Conservation (phyloP, 257 asterid genomes). For the Penstemon eatonii region DNA sequence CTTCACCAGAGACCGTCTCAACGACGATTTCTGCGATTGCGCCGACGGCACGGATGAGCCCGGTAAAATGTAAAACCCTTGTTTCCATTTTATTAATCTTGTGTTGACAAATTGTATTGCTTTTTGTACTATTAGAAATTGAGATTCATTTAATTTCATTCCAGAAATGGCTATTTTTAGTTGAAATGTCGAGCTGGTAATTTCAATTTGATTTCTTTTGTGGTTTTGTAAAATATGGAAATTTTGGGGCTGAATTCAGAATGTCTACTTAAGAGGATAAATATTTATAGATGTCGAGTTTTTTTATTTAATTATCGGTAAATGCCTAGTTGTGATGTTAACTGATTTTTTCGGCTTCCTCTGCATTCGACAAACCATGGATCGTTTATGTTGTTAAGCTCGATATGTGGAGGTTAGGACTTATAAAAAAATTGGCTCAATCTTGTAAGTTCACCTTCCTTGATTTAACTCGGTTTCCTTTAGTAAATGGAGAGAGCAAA, state of each 20-base stretch:
- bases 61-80: conserved; percentile 37
- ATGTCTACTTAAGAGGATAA: too few relatives aligned
- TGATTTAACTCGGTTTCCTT: not conserved
- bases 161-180: not conserved
- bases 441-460: not conserved
- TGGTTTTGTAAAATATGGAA: not conserved
- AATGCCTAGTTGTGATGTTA: not conserved
- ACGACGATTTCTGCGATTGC: conserved; percentile 89
- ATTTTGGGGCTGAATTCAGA: too few relatives aligned
- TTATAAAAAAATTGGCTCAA: not conserved
- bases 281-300: too few relatives aligned
- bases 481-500: not conserved
- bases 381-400: not conserved
- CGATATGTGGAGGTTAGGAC: not conserved
- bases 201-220: not conserved
- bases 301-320: not conserved
- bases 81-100: too few relatives aligned
- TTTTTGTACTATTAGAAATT: too few relatives aligned
- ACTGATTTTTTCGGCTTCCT: not conserved
- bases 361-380: not conserved
- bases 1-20: conserved; percentile 70
- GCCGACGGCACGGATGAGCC: conserved; percentile 93
- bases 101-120: too few relatives aligned
- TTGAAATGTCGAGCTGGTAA: not conserved
- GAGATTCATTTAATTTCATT: too few relatives aligned